Percentiles rank a stretch among this genome's conserved stretches.
phyloP scores from a whole-genome alignment of 495 filamentous ascomycete species.

The Penicillium verhagenii region DNA sequence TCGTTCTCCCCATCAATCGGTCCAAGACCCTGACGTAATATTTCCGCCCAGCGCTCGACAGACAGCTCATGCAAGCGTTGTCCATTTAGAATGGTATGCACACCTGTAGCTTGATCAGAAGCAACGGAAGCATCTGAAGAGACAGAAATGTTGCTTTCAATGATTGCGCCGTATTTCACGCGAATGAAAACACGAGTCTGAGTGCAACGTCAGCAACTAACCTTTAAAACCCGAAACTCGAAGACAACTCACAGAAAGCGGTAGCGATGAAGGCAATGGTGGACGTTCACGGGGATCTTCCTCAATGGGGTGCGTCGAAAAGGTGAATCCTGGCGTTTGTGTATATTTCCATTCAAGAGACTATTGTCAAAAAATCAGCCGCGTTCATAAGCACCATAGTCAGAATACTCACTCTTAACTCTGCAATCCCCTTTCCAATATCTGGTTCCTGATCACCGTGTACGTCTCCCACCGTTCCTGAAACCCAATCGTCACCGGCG shows the following conservation, averaged over 20 bases:
- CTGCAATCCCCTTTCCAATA: constrained; percentile 57
- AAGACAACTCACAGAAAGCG: constrained; percentile 31
- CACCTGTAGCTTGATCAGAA: constrained; percentile 33
- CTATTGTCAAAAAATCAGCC: constrained; percentile 31
- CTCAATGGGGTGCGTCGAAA: constrained; percentile 56
- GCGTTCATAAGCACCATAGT: neutral
- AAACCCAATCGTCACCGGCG: constrained; percentile 42
- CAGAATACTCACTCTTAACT: constrained; percentile 53
- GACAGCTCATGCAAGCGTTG: constrained; percentile 45
- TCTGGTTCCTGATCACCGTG: constrained; percentile 43
- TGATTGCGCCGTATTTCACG: constrained; percentile 42
- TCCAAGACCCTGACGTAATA: constrained; percentile 23
- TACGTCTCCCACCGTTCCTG: constrained; percentile 48
- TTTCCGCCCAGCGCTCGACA: constrained; percentile 28
- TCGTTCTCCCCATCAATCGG: constrained; percentile 12
- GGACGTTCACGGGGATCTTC: constrained; percentile 56
- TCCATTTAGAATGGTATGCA: constrained; percentile 37
- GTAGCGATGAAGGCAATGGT: constrained; percentile 40
- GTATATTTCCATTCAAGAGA: constrained; percentile 75
- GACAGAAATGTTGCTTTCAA: constrained; percentile 45
- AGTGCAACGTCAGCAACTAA: neutral
- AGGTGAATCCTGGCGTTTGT: constrained; percentile 83
- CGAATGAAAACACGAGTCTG: constrained; percentile 44
- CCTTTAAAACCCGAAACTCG: neutral
- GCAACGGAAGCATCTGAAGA: constrained; percentile 34